Evolutionary conservation across 2,329 filamentous ascomycete species (phyloP).

Genomic region (Apiospora marii): DNA sequence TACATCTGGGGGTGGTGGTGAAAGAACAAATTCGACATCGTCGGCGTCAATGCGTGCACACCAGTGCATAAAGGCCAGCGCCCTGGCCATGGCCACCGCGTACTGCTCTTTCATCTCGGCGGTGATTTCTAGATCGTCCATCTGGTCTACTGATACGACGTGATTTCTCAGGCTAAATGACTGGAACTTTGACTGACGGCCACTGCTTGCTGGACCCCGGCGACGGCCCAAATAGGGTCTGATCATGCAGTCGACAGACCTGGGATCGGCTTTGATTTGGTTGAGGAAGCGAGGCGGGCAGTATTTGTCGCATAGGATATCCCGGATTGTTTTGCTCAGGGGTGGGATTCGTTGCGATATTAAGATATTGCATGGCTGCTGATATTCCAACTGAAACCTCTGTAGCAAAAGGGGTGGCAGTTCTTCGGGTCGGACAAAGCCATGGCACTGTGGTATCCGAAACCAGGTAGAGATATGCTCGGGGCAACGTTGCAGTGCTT

Average conservation of each 20-base stretch:
- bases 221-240: background rate
- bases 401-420: background rate
- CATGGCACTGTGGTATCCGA: background rate
- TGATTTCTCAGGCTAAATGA: background rate
- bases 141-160: background rate
- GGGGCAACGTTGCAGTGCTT: background rate
- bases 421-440: background rate
- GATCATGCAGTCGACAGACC: background rate
- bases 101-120: background rate
- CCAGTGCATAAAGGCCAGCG: constrained; percentile 5
- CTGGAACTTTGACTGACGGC: background rate
- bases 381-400: background rate
- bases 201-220: background rate
- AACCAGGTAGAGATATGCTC: background rate
- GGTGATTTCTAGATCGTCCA: background rate
- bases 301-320: background rate
- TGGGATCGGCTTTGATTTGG: background rate
- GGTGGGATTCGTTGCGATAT: background rate
- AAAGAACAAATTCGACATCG: background rate
- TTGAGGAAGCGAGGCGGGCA: background rate
- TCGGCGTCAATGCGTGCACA: background rate
- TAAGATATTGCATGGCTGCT: background rate
- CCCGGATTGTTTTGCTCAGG: background rate
- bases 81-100: background rate
- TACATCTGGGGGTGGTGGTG: background rate